Conservation (phyloP, 306 rosid species). For the Biancaea sappan region DNA sequence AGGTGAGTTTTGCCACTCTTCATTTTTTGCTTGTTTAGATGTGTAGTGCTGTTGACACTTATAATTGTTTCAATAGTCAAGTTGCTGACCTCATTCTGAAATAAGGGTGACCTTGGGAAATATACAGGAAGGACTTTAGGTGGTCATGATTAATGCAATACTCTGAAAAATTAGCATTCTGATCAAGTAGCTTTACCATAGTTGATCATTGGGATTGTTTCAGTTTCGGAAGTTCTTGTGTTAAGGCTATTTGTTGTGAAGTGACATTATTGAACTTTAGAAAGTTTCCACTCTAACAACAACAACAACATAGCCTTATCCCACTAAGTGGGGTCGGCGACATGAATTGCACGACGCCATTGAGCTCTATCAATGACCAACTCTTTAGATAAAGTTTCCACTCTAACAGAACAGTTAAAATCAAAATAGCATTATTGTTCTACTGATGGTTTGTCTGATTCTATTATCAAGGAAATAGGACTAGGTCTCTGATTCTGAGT, state of each 20-base stretch:
- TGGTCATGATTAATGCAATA: background rate
- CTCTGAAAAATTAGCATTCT: conserved; percentile 11
- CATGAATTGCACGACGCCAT: too few species aligned
- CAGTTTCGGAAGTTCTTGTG: background rate
- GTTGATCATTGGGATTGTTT: background rate
- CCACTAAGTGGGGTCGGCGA: too few species aligned
- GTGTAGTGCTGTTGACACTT: background rate
- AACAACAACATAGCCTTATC: too few species aligned
- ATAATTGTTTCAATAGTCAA: background rate
- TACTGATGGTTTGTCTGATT: background rate
- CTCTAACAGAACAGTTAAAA: background rate
- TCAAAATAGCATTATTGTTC: conserved; percentile 1
- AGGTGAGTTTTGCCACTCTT: background rate
- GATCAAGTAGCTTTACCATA: background rate
- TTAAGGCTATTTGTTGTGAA: background rate
- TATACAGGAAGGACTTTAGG: background rate
- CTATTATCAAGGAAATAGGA: background rate
- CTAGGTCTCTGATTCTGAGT: background rate
- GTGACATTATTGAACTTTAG: conserved; percentile 6
- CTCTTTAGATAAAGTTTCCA: conserved; percentile 12
- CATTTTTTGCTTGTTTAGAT: background rate
- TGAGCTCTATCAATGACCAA: too few species aligned
- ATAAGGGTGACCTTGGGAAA: background rate
- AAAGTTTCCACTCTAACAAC: conserved; percentile 8
- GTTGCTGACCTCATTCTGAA: conserved; percentile 24